These are phyloP conservation scores for Volutella citrinella DNA, from an alignment of 2,329 filamentous ascomycete genomes.

Conservation along the genomic window DNA sequence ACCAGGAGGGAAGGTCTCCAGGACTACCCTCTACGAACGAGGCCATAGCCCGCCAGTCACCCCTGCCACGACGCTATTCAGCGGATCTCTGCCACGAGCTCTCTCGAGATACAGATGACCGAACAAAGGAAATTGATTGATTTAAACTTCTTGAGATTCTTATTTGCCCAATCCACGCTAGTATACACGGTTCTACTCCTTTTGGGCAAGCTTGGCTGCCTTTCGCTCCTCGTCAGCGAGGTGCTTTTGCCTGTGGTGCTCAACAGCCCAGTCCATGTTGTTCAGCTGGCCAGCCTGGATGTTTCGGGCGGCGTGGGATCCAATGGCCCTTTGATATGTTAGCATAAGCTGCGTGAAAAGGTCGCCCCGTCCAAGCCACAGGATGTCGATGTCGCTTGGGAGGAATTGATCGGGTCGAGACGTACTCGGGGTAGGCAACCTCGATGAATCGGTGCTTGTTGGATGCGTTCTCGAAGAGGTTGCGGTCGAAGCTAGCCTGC, in stretches of 20 bases:
- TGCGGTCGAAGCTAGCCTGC: slow-evolving; percentile 56
- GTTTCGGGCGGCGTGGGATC: slow-evolving; percentile 49
- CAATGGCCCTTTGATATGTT: slow-evolving; percentile 45
- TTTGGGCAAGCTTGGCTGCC: slow-evolving; percentile 44
- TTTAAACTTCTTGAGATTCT: slow-evolving; percentile 21
- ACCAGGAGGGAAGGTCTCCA: too few relatives aligned
- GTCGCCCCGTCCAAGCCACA: too few relatives aligned
- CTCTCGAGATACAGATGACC: background rate
- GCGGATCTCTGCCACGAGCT: background rate
- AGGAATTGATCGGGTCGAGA: slow-evolving; percentile 16
- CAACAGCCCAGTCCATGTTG: slow-evolving; percentile 54
- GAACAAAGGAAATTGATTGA: slow-evolving; percentile 10
- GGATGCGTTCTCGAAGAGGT: slow-evolving; percentile 47
- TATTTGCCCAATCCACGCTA: slow-evolving; percentile 22
- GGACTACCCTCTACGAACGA: too few relatives aligned
- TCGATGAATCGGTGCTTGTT: slow-evolving; percentile 46
- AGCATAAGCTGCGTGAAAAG: too few relatives aligned
- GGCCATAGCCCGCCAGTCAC: too few relatives aligned
- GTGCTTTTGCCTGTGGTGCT: slow-evolving; percentile 55
- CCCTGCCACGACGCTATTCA: too few relatives aligned
- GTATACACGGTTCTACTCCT: slow-evolving; percentile 34
- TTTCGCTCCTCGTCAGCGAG: slow-evolving; percentile 55
- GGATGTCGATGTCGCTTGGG: too few relatives aligned
- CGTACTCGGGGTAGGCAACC: slow-evolving; percentile 57
- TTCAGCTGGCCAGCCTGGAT: slow-evolving; percentile 53